A percentile compares a stretch with the other conserved stretches of the same genome.
Evolutionary conservation across 345 rosid genomes (phyloP).

Genomic region (Pistacia vera): DNA sequence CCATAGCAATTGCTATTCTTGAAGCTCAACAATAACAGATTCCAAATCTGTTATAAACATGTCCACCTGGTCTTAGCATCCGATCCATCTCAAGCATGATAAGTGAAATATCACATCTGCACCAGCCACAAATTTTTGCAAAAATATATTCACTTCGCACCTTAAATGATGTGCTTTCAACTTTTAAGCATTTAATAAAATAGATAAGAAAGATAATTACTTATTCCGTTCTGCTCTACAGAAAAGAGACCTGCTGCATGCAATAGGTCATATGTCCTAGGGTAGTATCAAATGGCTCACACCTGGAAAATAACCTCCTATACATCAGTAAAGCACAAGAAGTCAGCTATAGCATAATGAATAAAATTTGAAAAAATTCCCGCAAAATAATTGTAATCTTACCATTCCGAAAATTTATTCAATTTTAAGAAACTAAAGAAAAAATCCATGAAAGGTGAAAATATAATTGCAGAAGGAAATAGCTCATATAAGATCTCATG

Average conservation of each 20-base stretch:
- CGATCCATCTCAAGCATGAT: conserved; percentile 72
- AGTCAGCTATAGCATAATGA: conserved; percentile 1
- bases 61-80: conserved; percentile 59
- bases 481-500: no score
- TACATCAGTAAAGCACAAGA: background rate
- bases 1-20: conserved; percentile 48
- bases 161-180: background rate
- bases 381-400: background rate
- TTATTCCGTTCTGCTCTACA: conserved; percentile 52
- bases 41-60: conserved; percentile 53
- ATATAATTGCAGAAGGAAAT: no score
- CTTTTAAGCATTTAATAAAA: background rate
- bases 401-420: no score
- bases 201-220: background rate
- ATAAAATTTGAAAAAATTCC: background rate
- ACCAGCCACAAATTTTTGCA: background rate
- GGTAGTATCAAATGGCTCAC: conserved; percentile 73
- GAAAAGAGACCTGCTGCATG: conserved; percentile 69
- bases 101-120: conserved; percentile 53
- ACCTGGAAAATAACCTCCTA: conserved; percentile 37
- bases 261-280: conserved; percentile 66
- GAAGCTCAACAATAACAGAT: conserved; percentile 50
- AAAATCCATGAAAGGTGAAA: no score
- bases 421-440: no score
- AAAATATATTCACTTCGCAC: background rate